Evolutionary conservation across 2,329 filamentous ascomycete species (phyloP).

Genomic region (Teratosphaeria zuluensis): DNA sequence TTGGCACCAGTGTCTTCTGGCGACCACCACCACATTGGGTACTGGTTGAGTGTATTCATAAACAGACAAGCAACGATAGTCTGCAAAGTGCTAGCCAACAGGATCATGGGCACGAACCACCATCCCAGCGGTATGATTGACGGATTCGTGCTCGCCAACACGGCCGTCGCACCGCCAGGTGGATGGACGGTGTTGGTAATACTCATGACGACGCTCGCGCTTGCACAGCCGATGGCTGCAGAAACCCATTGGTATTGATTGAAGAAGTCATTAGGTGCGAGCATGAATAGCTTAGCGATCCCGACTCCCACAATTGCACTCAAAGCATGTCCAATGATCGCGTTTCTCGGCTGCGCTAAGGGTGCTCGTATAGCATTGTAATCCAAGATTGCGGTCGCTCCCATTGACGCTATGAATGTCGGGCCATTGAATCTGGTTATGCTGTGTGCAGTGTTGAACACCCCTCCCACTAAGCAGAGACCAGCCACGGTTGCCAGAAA

Average conservation of each 20-base stretch:
- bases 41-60: constrained; percentile 39
- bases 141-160: constrained; percentile 34
- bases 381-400: constrained; percentile 38
- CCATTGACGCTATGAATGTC: constrained; percentile 34
- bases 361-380: constrained; percentile 40
- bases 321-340: constrained; percentile 36
- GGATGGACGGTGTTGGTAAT: constrained; percentile 40
- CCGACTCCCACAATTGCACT: constrained; percentile 36
- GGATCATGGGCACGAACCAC: constrained; percentile 34
- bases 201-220: constrained; percentile 36
- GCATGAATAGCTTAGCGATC: constrained; percentile 37
- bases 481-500: constrained; percentile 36
- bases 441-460: constrained; percentile 31
- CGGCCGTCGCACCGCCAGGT: constrained; percentile 41
- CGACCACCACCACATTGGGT: constrained; percentile 43
- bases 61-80: constrained; percentile 31
- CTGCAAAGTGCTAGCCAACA: constrained; percentile 35
- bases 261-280: constrained; percentile 27
- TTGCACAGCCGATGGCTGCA: constrained; percentile 34
- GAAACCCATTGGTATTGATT: constrained; percentile 34
- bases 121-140: constrained; percentile 36
- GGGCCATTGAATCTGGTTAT: constrained; percentile 32
- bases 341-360: constrained; percentile 39
- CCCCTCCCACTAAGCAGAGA: constrained; percentile 32
- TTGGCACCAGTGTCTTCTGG: constrained; percentile 27